Base-by-base conservation (phyloP, 2,329 filamentous ascomycete species). In the Fusarium sororula region DNA sequence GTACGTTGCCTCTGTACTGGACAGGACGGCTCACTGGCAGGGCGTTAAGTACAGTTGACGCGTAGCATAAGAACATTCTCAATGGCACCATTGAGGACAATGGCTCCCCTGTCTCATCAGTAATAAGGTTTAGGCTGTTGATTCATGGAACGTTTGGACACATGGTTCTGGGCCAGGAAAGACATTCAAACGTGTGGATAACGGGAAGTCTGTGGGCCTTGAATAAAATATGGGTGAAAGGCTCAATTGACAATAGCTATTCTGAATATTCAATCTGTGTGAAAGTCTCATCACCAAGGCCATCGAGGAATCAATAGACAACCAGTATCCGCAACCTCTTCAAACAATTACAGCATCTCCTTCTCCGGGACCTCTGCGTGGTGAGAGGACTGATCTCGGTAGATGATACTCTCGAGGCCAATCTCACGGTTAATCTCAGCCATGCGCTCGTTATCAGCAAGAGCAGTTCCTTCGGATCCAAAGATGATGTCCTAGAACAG, bases 351-450 rank as follows among this genome's bases (percentile, higher is more conserved):
- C 12, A 30, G 5, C 24, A 32, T 30, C 7, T 56, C 50, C 50
- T 22, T 60, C 20, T 18, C 47, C 20, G 6, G 41, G 8, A n/a
- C 42, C 18, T 11, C 41, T 13, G 9, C 3, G 24, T n/a, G 63
- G 9, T 61, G n/a, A 10, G 55, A 8, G 10, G 30, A 45, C 38
- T 32, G 48, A 8, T 56, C 54, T 2, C 59, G 44, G 32, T 45
- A 59, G 5, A 73, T 44, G 2, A 68, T 20, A 9, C 41, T 58
- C 2, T 62, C 60, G 0, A 94, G 83, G 0, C 92, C 92, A 70
- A 94, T 90, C 76, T 93, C 91, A 38, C 84, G 83, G 79, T 93
- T 91, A 76, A 94, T 93, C 80, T 92, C 89, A n/a, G 87, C 87
- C 90, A 94, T 94, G 35, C 92, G 87, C 81, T 92, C 90, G 60